Evolutionary conservation across 75 land plant genomes (phyloP).

Genomic region (Sequoia sempervirens): DNA sequence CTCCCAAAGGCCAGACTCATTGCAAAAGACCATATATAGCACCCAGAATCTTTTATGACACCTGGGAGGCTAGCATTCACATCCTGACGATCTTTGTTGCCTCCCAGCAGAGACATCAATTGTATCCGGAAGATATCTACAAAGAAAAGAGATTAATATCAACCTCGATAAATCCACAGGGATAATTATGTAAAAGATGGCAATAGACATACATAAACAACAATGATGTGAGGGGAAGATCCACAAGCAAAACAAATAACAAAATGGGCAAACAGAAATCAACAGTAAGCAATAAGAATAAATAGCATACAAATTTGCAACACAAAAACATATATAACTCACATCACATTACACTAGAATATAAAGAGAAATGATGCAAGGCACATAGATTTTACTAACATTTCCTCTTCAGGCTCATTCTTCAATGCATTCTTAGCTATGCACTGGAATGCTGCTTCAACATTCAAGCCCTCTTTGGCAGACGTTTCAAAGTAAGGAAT

Average conservation of each 20-base stretch:
- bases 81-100: constrained; percentile 37
- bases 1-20: not conserved
- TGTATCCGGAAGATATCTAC: constrained; percentile 54
- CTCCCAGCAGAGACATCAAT: constrained; percentile 44
- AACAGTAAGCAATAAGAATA: not conserved
- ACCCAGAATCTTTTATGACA: not conserved
- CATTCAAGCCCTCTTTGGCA: constrained; percentile 72
- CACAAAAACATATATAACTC: not conserved
- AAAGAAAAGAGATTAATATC: not conserved
- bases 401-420: constrained; percentile 71
- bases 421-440: constrained; percentile 69
- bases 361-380: not conserved
- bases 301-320: not conserved
- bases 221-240: not conserved
- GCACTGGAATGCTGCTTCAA: constrained; percentile 71
- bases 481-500: constrained; percentile 79
- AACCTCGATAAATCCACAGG: not conserved
- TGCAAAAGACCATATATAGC: not conserved
- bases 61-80: constrained; percentile 31
- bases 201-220: not conserved
- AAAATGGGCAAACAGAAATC: not conserved
- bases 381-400: constrained; percentile 34
- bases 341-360: not conserved
- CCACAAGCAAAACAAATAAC: not conserved
- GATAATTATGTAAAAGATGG: not conserved